Evolutionary conservation across 176 grass and related monocot species (phyloP), one percentile per base, ranked within the genome.

Genomic region (Urochloa ruziziensis): DNA sequence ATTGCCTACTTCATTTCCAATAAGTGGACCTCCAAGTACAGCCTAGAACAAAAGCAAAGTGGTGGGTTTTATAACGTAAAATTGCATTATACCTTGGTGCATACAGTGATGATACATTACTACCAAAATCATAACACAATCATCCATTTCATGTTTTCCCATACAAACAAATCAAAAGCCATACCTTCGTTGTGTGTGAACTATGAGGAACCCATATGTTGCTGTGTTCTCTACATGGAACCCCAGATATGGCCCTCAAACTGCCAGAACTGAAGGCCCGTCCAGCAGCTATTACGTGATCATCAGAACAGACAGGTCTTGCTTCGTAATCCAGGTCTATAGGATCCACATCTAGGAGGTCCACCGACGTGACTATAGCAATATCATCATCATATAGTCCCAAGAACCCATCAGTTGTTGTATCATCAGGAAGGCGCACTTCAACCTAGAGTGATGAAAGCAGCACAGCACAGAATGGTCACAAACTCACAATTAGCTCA

Each of bases 311-410:
- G 4, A 4, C 15, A 69, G 49, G n/a, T 53, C 12, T 25, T 21
- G 6, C 2, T 23, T 7, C 2, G 42, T 23, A 12, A 68, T 54
- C 3, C 2, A 81, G 34, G 52, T 39, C 19, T 9, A 81, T 7
- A 70, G 48, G 64, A 57, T 13, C 0, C 12, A 37, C 47, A 15
- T 32, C 1, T 64, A 64, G 25, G 11, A 4, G 1, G 28, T 11
- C 76, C 1, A 39, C 2, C 18, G 5, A 75, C 1, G 70, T 34
- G 14, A 77, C 49, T 2, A 77, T 46, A 58, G 48, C 73, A 57
- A 84, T 78, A 48, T 34, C 12, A 24, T 48, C 1, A 40, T 72
- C 75, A 53, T 86, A 80, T 39, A 85, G 54, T 28, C 65, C 83
- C 65, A 85, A 79, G 30, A 79, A 34, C 32, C 63, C 83, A 85